Percentiles rank a stretch among this genome's conserved stretches.
Evolutionary conservation across 768 basidiomycete species (phyloP).

Genomic region (Russula griseocarnosa): DNA sequence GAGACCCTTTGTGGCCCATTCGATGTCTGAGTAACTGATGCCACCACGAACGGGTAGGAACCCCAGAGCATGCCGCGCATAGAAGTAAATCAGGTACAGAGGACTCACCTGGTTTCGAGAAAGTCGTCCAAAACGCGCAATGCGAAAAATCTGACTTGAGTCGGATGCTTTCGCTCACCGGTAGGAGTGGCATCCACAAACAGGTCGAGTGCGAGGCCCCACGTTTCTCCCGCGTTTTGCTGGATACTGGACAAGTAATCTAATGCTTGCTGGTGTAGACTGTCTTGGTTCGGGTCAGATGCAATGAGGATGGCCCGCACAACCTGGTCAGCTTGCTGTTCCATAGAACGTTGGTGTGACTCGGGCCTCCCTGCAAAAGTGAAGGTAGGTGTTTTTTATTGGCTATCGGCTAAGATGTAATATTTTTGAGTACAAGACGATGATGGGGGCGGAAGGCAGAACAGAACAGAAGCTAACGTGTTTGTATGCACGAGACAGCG

Average conservation of each 20-base stretch:
- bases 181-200: conserved; percentile 61
- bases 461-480: neutral
- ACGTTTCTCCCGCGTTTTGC: conserved; percentile 67
- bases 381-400: conserved; percentile 17
- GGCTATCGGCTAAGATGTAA: conserved; percentile 9
- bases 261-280: conserved; percentile 81
- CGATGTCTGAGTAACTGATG: neutral
- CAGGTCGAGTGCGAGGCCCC: conserved; percentile 75
- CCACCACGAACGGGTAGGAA: neutral
- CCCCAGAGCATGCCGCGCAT: neutral
- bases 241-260: conserved; percentile 76
- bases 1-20: neutral
- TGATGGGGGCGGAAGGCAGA: conserved; percentile 2
- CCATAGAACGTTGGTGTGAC: conserved; percentile 45
- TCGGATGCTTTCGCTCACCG: conserved; percentile 62
- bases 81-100: neutral
- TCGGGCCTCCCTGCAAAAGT: conserved; percentile 25
- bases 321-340: conserved; percentile 69
- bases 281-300: conserved; percentile 66
- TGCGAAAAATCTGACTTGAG: conserved; percentile 76
- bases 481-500: neutral
- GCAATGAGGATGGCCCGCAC: conserved; percentile 87
- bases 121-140: conserved; percentile 78
- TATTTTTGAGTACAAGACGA: conserved; percentile 10
- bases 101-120: conserved; percentile 72